These are phyloP conservation scores for Zoysia pacifica DNA, from an alignment of 176 grass and related monocot species.

Conservation along the genomic window DNA sequence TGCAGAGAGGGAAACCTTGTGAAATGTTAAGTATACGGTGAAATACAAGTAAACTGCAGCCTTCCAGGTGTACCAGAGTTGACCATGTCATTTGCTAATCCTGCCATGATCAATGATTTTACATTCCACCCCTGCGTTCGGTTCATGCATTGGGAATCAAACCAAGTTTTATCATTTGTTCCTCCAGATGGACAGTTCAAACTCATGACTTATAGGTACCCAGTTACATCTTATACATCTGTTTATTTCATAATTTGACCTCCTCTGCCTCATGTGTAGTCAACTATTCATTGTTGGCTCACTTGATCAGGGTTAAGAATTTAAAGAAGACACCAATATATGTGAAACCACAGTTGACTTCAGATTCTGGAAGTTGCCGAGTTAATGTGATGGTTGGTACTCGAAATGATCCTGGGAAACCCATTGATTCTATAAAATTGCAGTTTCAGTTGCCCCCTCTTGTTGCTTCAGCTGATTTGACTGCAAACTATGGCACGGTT, in stretches of 20 bases:
- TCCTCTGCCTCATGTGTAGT: constrained; percentile 8
- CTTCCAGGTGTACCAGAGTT: constrained; percentile 90
- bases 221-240: constrained; percentile 14
- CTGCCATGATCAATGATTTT: constrained; percentile 75
- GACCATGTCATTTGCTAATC: constrained; percentile 83
- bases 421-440: constrained; percentile 89
- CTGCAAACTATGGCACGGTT: constrained; percentile 81
- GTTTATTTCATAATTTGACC: neutral
- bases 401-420: constrained; percentile 90
- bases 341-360: constrained; percentile 86
- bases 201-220: constrained; percentile 90
- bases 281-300: constrained; percentile 34
- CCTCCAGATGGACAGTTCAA: constrained; percentile 89
- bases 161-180: constrained; percentile 79
- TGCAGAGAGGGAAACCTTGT: constrained; percentile 70
- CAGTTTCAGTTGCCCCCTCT: constrained; percentile 76
- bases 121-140: constrained; percentile 87
- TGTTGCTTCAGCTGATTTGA: constrained; percentile 91
- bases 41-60: constrained; percentile 85
- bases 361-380: constrained; percentile 82
- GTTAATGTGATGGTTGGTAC: constrained; percentile 83
- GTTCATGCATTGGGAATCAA: constrained; percentile 87
- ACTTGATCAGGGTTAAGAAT: constrained; percentile 66
- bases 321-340: constrained; percentile 87
- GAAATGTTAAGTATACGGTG: constrained; percentile 84